Conservation (phyloP, 2,329 filamentous ascomycete species). For the Periconia sp. region DNA sequence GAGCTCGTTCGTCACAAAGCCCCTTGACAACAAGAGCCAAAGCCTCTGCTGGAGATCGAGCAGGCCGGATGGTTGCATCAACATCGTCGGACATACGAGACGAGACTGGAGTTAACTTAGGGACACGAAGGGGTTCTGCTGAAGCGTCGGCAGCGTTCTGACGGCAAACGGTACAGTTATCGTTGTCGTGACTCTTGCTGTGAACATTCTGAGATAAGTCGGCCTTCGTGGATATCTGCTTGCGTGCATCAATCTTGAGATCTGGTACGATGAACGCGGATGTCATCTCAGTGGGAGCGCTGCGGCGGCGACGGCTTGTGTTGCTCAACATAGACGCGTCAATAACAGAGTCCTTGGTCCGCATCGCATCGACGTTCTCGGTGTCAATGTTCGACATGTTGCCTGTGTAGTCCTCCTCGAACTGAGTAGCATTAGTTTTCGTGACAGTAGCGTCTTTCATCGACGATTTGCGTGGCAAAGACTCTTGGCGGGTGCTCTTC, state of each 20-base stretch:
- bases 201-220: constrained; percentile 20
- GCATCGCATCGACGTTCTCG: constrained; percentile 26
- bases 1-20: constrained; percentile 75
- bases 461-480: constrained; percentile 57
- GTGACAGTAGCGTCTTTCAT: constrained; percentile 52
- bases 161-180: constrained; percentile 60
- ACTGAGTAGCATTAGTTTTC: constrained; percentile 29
- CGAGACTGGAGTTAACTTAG: constrained; percentile 54
- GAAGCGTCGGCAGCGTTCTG: constrained; percentile 42
- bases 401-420: constrained; percentile 40
- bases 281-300: constrained; percentile 58
- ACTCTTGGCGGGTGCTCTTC: constrained; percentile 43
- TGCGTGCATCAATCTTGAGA: constrained; percentile 54
- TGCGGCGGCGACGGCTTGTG: constrained; percentile 53
- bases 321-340: constrained; percentile 51
- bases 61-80: constrained; percentile 61
- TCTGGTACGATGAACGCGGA: constrained; percentile 67
- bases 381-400: constrained; percentile 30
- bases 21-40: constrained; percentile 83
- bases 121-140: constrained; percentile 42
- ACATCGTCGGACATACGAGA: constrained; percentile 55
- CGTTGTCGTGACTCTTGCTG: constrained; percentile 52
- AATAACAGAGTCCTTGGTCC: constrained; percentile 29
- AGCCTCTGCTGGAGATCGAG: constrained; percentile 70
- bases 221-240: constrained; percentile 22